These are phyloP conservation scores for Oryza officinalis DNA, from an alignment of 176 grass and related monocot genomes.

Conservation along the genomic window DNA sequence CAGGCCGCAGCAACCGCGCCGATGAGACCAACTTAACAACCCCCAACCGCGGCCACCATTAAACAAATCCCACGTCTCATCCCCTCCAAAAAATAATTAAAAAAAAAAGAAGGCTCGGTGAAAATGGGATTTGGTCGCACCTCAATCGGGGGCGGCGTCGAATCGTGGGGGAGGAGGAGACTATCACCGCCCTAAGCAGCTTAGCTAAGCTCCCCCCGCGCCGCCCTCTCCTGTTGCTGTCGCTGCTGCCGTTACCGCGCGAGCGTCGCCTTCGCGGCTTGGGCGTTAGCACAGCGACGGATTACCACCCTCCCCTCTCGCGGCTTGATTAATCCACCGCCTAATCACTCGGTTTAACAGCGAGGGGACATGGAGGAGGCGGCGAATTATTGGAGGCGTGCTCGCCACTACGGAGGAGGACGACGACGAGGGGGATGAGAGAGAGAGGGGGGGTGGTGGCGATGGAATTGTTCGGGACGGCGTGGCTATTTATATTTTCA, in stretches of 20 bases:
- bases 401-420: conserved; percentile 35
- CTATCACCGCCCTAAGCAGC: conserved; percentile 18
- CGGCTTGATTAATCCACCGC: background rate
- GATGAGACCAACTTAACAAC: conserved; percentile 47
- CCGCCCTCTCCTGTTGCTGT: conserved; percentile 28
- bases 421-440: background rate
- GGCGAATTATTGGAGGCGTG: conserved; percentile 53
- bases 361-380: background rate
- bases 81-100: background rate
- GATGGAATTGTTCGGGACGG: conserved; percentile 33
- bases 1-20: background rate
- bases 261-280: background rate
- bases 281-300: conserved; percentile 11
- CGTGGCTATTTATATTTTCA: conserved; percentile 31
- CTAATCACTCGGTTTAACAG: background rate
- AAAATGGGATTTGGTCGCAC: conserved; percentile 43
- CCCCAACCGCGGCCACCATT: conserved; percentile 30
- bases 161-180: conserved; percentile 34
- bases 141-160: conserved; percentile 20
- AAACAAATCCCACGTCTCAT: conserved; percentile 39
- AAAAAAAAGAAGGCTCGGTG: background rate
- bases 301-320: background rate
- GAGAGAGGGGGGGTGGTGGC: background rate
- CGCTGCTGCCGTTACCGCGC: conserved; percentile 33
- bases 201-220: background rate